These are phyloP conservation scores for Dothiorella sarmentorum DNA, from an alignment of 2,329 filamentous ascomycete genomes.

Conservation along the genomic window DNA sequence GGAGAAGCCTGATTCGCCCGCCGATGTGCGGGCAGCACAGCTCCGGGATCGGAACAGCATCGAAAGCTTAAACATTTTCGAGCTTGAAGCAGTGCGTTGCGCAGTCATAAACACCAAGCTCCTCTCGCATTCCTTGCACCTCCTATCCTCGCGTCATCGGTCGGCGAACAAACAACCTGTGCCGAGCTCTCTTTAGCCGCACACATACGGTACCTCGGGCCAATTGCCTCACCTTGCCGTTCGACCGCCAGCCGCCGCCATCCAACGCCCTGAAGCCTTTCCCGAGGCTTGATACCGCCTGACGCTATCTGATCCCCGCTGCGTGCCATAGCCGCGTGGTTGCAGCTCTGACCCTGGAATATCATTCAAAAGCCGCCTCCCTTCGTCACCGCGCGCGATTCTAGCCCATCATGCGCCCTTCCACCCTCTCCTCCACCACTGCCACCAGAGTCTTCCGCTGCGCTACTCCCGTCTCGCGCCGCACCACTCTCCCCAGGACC, in stretches of 20 bases:
- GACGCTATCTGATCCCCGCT: constrained; percentile 5
- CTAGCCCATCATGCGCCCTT: constrained; percentile 15
- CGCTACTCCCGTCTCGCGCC: background rate
- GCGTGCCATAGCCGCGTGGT: background rate
- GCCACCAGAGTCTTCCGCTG: constrained; percentile 11
- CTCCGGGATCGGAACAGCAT: constrained; percentile 8
- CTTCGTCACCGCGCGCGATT: background rate
- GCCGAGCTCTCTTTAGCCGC: constrained; percentile 12
- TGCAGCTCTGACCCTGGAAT: background rate
- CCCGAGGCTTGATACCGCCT: background rate
- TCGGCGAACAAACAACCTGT: background rate
- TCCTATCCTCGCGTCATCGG: background rate
- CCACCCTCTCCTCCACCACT: constrained; percentile 10
- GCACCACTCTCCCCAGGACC: background rate
- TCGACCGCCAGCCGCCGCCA: constrained; percentile 11
- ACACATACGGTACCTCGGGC: constrained; percentile 15
- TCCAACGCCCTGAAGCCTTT: background rate
- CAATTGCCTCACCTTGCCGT: constrained; percentile 8
- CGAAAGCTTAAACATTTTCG: constrained; percentile 14
- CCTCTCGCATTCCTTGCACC: background rate
- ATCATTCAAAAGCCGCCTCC: background rate
- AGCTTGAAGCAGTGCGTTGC: constrained; percentile 1
- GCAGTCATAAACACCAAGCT: constrained; percentile 6
- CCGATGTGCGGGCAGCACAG: constrained; percentile 2
- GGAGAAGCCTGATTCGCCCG: background rate